Evolutionary conservation across 1,139 yeast species (phyloP).

Genomic region (Saccharomyces hybrid): DNA sequence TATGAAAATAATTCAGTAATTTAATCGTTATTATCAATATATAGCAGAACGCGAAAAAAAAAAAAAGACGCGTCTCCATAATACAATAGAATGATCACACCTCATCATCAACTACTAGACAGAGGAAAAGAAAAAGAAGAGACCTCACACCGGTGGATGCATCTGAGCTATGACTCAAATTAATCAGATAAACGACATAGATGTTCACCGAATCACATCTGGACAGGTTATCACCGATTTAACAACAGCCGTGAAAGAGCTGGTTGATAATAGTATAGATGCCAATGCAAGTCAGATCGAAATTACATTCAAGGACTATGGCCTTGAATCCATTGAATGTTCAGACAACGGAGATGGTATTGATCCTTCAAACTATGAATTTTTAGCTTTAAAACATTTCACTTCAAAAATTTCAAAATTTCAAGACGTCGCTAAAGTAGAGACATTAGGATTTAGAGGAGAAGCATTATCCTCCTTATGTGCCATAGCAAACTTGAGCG

Average conservation of each 20-base stretch:
- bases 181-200: conserved; percentile 11
- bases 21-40: background rate
- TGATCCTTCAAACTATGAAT: conserved; percentile 45
- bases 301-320: conserved; percentile 58
- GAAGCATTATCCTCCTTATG: conserved; percentile 76
- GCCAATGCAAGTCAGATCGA: conserved; percentile 65
- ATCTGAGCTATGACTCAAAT: background rate
- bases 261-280: conserved; percentile 80
- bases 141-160: background rate
- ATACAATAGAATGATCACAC: background rate
- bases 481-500: conserved; percentile 44
- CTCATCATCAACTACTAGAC: background rate
- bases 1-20: too few relatives aligned
- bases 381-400: conserved; percentile 60
- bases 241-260: conserved; percentile 70
- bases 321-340: conserved; percentile 63
- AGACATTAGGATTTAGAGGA: conserved; percentile 74
- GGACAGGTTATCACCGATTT: conserved; percentile 88
- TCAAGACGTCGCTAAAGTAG: conserved; percentile 46
- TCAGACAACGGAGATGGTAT: conserved; percentile 79
- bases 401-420: conserved; percentile 68
- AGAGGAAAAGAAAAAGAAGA: background rate
- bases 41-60: background rate
- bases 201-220: conserved; percentile 68
- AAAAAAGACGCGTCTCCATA: background rate